phyloP scores from a whole-genome alignment of 2,329 filamentous ascomycete genomes.

The Penicillium olsonii region DNA sequence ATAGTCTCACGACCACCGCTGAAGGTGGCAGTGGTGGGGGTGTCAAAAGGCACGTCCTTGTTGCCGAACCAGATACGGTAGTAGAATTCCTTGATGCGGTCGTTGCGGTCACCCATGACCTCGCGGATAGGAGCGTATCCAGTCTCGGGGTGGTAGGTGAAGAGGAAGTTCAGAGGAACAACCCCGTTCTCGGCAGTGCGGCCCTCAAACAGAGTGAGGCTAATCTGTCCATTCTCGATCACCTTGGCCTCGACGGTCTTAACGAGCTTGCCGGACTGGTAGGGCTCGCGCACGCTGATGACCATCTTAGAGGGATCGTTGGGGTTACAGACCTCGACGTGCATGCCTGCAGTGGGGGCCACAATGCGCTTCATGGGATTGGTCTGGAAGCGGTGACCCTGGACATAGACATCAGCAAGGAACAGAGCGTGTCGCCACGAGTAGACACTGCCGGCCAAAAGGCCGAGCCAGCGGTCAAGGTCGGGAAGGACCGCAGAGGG shows the following conservation, averaged over 20 bases:
- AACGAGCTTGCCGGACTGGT: slow-evolving; percentile 79
- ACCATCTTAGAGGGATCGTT: slow-evolving; percentile 80
- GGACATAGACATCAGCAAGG: slow-evolving; percentile 88
- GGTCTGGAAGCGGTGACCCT: slow-evolving; percentile 94
- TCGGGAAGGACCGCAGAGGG: slow-evolving; percentile 74
- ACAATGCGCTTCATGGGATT: slow-evolving; percentile 95
- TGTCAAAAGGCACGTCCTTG: slow-evolving; percentile 79
- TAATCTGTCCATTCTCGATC: slow-evolving; percentile 73
- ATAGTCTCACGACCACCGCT: slow-evolving; percentile 86
- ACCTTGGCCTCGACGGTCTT: slow-evolving; percentile 86
- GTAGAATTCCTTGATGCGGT: slow-evolving; percentile 99
- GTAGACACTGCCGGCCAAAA: slow-evolving; percentile 80
- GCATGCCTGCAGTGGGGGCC: slow-evolving; percentile 78
- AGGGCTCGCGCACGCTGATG: slow-evolving; percentile 85
- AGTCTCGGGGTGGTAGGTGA: slow-evolving; percentile 91
- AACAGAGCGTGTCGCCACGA: slow-evolving; percentile 96
- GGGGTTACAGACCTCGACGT: slow-evolving; percentile 82
- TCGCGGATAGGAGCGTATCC: slow-evolving; percentile 97
- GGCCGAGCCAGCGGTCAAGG: slow-evolving; percentile 79
- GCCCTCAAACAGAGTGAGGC: slow-evolving; percentile 89
- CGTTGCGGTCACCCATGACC: slow-evolving; percentile 93
- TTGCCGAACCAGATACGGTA: slow-evolving; percentile 97
- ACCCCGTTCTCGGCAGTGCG: slow-evolving; percentile 81
- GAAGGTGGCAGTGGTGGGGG: slow-evolving; percentile 81
- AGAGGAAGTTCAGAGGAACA: slow-evolving; percentile 80